Base-by-base conservation (phyloP, 345 rosid species). In the Linum usitatissimum region DNA sequence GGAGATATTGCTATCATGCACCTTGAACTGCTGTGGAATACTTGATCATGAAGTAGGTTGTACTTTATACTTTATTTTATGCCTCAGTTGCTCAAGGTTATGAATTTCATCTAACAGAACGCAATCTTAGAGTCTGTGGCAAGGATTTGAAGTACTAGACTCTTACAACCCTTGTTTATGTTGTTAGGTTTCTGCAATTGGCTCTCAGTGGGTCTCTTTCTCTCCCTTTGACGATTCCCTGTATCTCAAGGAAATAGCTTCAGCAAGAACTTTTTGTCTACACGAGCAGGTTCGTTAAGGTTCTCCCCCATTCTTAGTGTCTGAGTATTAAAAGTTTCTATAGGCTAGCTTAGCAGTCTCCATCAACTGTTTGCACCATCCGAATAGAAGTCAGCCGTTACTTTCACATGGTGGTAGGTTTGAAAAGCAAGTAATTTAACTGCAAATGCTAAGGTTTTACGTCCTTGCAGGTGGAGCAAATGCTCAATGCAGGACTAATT, bases 191-290 rank as follows among this genome's bases (percentile, higher is more conserved):
- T 74, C 86, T 67, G 82, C 81, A 65, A 81, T 88, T 64, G 92
- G 89, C 21, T 76, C 87, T 77, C 95, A 88, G 75, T 86, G 95
- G 92, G 86, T 86, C 75, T 82, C 95, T 69, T 76, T 81, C 64
- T 53, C 76, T 53, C 77, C 76, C 60, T n/a, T 71, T 3, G 80
- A 74, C 60, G 80, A 75, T 6, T 73, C 79, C 59, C 64, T 60
- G 18, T 91, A 77, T 76, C 73, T 64, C 39, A 71, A 64, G 30
- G 75, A 83, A 68, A 85, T 91, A 56, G 87, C 96, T 67, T 61
- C 81, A 62, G 73, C 95, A 5, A 82, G 95, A 71, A 88, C 98
- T 31, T 91, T 91, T 73, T 85, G 96, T 75, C 57, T 91, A 57
- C 81, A 73, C 14, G 95, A 91, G 78, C 90, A 91, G 96, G 96